A percentile compares a stretch with the other conserved stretches of the same genome.
These are phyloP conservation scores for Acacia confusa DNA, from an alignment of 306 rosid species.

Conservation along the genomic window DNA sequence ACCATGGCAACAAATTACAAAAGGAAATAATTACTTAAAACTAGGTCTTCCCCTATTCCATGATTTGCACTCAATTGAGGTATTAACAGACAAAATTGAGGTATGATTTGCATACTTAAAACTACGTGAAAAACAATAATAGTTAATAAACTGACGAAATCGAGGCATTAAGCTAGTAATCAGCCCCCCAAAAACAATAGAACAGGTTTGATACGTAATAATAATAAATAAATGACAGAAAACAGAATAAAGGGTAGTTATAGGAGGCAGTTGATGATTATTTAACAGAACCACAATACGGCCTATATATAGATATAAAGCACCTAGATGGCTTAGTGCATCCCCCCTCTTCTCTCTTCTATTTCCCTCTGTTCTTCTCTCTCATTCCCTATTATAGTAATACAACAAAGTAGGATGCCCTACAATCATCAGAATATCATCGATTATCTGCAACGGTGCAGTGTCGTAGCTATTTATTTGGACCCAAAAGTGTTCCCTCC, in stretches of 20 bases:
- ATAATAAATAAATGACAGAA: too few species aligned
- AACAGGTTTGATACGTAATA: not conserved
- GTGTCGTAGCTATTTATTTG: not conserved
- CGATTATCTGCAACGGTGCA: not conserved
- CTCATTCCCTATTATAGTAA: too few species aligned
- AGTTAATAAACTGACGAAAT: too few species aligned
- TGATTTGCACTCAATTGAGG: not conserved
- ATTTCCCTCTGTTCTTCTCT: too few species aligned
- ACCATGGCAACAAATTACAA: not conserved
- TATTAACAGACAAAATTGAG: not conserved
- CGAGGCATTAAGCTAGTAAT: not conserved
- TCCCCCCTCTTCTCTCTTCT: too few species aligned
- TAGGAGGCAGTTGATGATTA: too few species aligned
- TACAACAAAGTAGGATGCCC: not conserved
- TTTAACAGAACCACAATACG: too few species aligned
- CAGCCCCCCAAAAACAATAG: not conserved
- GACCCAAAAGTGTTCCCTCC: not conserved
- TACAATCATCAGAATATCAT: not conserved
- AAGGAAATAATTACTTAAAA: not conserved
- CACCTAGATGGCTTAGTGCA: too few species aligned
- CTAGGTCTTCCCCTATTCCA: not conserved
- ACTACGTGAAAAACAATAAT: too few species aligned
- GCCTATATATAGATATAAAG: too few species aligned
- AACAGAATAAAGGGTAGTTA: too few species aligned
- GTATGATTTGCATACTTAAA: too few species aligned